A percentile compares a stretch with the other conserved stretches of the same genome.
These are phyloP conservation scores for Kentomonas sorsogonicus DNA, from an alignment of 208 protist genomes.

Conservation along the genomic window DNA sequence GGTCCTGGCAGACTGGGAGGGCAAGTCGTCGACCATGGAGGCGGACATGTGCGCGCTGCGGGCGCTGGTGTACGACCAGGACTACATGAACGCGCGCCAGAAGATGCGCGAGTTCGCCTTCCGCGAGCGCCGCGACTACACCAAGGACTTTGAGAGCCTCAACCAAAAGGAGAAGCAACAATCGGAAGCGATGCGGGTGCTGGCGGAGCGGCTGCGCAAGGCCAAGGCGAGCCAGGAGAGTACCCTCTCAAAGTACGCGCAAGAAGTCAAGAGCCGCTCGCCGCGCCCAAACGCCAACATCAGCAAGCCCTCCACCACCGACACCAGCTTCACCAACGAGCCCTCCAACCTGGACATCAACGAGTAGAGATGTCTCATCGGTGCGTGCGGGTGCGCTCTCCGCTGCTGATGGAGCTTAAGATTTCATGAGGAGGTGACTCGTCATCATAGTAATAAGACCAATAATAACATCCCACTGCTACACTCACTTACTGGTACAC, in stretches of 20 bases:
- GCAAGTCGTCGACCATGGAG: constrained; percentile 46
- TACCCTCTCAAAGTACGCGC: constrained; percentile 40
- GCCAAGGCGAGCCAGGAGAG: constrained; percentile 44
- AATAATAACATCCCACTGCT: too few species aligned
- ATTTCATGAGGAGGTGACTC: too few species aligned
- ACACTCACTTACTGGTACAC: too few species aligned
- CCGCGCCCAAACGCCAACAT: too few species aligned
- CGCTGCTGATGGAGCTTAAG: too few species aligned
- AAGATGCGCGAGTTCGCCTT: constrained; percentile 54
- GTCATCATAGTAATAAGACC: too few species aligned
- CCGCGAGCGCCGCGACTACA: constrained; percentile 45
- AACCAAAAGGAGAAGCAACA: constrained; percentile 60
- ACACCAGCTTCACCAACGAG: too few species aligned
- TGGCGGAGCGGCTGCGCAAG: constrained; percentile 37
- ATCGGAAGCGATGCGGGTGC: constrained; percentile 34
- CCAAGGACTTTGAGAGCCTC: constrained; percentile 52
- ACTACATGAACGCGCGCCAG: constrained; percentile 61
- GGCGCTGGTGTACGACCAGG: constrained; percentile 49
- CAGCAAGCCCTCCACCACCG: too few species aligned
- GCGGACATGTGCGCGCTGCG: constrained; percentile 55
- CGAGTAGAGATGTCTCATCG: too few species aligned
- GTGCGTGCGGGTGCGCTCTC: too few species aligned
- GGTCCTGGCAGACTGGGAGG: constrained; percentile 61
- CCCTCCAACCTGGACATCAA: too few species aligned
- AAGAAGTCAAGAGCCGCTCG: too few species aligned